Base-by-base conservation (phyloP, 345 rosid genomes). In the Arabidopsis suecica region DNA sequence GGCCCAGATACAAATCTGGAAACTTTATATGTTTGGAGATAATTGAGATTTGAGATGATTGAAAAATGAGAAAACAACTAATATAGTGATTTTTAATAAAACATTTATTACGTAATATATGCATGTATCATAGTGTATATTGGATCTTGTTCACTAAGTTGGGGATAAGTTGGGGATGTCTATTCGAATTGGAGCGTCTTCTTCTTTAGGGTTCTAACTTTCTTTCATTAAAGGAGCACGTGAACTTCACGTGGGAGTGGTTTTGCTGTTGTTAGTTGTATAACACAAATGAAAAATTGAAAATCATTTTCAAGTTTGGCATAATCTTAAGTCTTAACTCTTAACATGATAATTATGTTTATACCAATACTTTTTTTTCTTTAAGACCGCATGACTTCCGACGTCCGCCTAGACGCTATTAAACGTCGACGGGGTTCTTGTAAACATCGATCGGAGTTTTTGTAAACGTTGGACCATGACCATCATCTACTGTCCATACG, bases 191-290 rank as follows among this genome's bases (percentile, higher is more conserved):
- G 54, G 61, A 42, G 56, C 12, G 57, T 65, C 57, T 73, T 23
- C 38, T 36, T 61, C 51, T 47, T 61, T 9, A 56, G 59, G 70
- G 20, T 54, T 63, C n/a, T 13, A 30, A 7, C 37, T 71, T 62
- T 41, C 3, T 42, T 25, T 72, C 11, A 12, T 5, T 23, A 53
- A n/a, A 72, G 32, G 32, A 57, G 33, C 65, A 65, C 65, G 38
- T 73, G 70, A 73, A 54, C 34, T 20, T 63, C 56, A 73, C 77
- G 63, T 65, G 63, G 44, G 55, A 62, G 13, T 61, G 22, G 41
- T 51, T 25, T 20, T 61, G 51, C 42, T 11, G 2, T 50, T 38
- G 68, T 50, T 23, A 4, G 5, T 42, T 42, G 47, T 42, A 42
- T 23, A 20, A 71, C 47, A 33, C 66, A 71, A 32, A 23, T 23